Percentiles rank a stretch among this genome's conserved stretches.
Conservation (phyloP, 208 protist genomes). For the Polymyxa betae region DNA sequence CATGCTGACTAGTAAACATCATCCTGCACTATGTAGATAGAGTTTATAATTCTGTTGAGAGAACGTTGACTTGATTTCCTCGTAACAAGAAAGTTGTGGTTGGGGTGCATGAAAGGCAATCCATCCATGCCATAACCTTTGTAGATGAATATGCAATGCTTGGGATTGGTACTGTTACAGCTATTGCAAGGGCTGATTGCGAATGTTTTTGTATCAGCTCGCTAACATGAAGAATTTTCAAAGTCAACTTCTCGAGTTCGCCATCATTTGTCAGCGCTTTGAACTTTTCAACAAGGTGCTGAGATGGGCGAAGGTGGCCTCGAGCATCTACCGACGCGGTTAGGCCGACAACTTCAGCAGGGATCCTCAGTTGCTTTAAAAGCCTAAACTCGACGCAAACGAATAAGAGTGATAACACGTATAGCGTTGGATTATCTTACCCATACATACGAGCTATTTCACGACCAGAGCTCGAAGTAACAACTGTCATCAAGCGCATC, state of each 20-base stretch:
- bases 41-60: conserved; percentile 26
- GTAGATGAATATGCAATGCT: neutral
- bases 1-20: too few relatives aligned
- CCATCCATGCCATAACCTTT: neutral
- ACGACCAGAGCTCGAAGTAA: neutral
- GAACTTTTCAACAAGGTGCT: neutral
- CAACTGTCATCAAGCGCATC: conserved; percentile 7
- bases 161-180: conserved; percentile 7
- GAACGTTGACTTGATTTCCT: conserved; percentile 24
- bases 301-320: neutral
- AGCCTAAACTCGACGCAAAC: neutral
- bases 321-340: neutral
- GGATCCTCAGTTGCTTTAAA: neutral
- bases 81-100: neutral
- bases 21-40: too few relatives aligned
- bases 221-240: conserved; percentile 10
- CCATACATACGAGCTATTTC: neutral
- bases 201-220: neutral
- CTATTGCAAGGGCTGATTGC: neutral
- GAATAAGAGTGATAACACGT: neutral
- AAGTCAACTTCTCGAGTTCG: neutral
- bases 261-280: neutral
- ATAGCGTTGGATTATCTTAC: conserved; percentile 34
- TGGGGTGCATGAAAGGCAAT: neutral
- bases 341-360: neutral